phyloP scores from a whole-genome alignment of 352 stramenopile genomes.

The Globisporangium splendens region DNA sequence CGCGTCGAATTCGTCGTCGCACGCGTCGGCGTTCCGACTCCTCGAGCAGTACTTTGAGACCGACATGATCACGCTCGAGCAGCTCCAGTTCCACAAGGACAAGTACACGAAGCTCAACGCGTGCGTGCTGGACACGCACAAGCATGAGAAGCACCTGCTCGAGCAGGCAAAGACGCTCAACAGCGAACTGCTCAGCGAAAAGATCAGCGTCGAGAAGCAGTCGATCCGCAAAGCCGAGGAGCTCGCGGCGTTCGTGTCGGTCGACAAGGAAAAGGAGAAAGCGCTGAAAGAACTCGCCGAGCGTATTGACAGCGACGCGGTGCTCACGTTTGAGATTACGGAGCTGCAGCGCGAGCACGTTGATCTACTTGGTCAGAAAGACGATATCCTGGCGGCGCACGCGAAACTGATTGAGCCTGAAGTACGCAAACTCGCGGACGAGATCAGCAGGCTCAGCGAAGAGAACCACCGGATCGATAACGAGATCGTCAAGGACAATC shows the following conservation, averaged over 20 bases:
- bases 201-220: conserved; percentile 87
- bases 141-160: conserved; percentile 76
- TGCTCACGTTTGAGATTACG: conserved; percentile 85
- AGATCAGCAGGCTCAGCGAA: conserved; percentile 62
- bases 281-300: conserved; percentile 76
- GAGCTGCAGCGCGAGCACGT: conserved; percentile 82
- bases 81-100: conserved; percentile 80
- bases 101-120: conserved; percentile 72
- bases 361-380: conserved; percentile 67
- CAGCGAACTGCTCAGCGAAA: conserved; percentile 77
- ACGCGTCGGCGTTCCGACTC: conserved; percentile 67
- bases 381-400: conserved; percentile 74
- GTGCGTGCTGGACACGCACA: conserved; percentile 74
- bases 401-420: conserved; percentile 84
- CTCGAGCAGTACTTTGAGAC: conserved; percentile 84
- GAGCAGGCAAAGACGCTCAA: conserved; percentile 83
- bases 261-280: conserved; percentile 81
- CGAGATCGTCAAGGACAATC: conserved; percentile 66
- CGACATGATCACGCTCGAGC: conserved; percentile 76
- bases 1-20: conserved; percentile 43
- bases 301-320: conserved; percentile 72
- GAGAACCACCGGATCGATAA: conserved; percentile 65
- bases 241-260: conserved; percentile 56
- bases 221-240: conserved; percentile 82
- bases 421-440: conserved; percentile 61